Percentiles rank a stretch among this genome's conserved stretches.
These are phyloP conservation scores for Trichodelitschia bisporula DNA, from an alignment of 495 filamentous ascomycete species.

Conservation along the genomic window DNA sequence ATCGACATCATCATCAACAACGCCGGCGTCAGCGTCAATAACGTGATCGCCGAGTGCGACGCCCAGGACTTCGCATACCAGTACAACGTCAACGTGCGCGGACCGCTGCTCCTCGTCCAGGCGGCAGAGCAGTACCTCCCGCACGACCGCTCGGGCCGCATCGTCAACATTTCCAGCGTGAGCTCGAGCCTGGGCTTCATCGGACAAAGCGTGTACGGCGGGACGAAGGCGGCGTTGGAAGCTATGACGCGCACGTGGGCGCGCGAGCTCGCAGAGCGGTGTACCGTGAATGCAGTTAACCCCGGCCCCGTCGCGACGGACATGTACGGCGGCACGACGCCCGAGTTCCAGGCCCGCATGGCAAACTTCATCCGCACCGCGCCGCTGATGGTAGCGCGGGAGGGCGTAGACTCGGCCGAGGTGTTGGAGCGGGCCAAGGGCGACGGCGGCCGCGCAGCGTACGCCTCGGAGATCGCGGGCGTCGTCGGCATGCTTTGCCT, in stretches of 20 bases:
- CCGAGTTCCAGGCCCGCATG: conserved; percentile 27
- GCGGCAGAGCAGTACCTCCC: conserved; percentile 47
- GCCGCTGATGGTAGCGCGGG: conserved; percentile 30
- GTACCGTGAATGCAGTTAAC: conserved; percentile 73
- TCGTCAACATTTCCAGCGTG: conserved; percentile 57
- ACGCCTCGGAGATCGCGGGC: conserved; percentile 56
- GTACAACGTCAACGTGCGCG: conserved; percentile 68
- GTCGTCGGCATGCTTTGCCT: conserved; percentile 66
- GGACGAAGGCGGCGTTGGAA: conserved; percentile 73
- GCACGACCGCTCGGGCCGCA: conserved; percentile 44
- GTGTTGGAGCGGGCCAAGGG: conserved; percentile 26
- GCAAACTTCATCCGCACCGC: conserved; percentile 36
- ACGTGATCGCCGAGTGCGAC: conserved; percentile 29
- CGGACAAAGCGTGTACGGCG: conserved; percentile 57
- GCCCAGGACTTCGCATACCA: conserved; percentile 37
- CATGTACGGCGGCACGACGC: conserved; percentile 34
- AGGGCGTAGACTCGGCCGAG: conserved; percentile 34
- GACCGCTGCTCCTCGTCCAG: conserved; percentile 58
- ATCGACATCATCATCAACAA: conserved; percentile 85
- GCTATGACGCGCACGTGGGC: conserved; percentile 85
- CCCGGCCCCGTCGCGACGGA: conserved; percentile 71
- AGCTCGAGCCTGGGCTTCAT: conserved; percentile 41
- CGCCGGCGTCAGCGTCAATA: conserved; percentile 43
- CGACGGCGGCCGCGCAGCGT: conserved; percentile 46
- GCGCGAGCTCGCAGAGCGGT: conserved; percentile 49